Evolutionary conservation across 1,284 basidiomycete species (phyloP).

Genomic region (Ceratobasidium sp.): DNA sequence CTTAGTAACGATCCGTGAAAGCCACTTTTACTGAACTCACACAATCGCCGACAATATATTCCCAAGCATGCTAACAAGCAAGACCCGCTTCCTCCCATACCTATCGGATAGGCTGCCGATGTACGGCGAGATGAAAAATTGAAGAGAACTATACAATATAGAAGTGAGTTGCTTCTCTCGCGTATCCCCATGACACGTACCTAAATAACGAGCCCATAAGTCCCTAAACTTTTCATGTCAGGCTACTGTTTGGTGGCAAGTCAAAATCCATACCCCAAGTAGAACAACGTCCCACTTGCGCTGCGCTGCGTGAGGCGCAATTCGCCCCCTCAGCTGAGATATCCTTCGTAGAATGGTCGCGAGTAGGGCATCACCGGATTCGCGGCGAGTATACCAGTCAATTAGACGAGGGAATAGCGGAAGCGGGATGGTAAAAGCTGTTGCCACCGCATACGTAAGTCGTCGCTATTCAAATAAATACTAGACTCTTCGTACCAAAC

Average conservation of each 20-base stretch:
- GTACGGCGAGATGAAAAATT: slow-evolving; percentile 86
- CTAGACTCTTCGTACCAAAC: slow-evolving; percentile 66
- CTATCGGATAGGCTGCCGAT: slow-evolving; percentile 87
- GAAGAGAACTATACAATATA: slow-evolving; percentile 73
- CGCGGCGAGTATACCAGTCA: slow-evolving; percentile 80
- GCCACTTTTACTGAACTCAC: slow-evolving; percentile 62
- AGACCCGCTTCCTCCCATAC: slow-evolving; percentile 84
- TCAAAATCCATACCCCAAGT: slow-evolving; percentile 63
- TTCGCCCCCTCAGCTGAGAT: slow-evolving; percentile 9
- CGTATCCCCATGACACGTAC: slow-evolving; percentile 62
- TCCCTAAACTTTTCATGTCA: slow-evolving; percentile 64
- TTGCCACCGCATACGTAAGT: slow-evolving; percentile 9
- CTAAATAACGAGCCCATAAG: slow-evolving; percentile 92
- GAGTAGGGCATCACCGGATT: slow-evolving; percentile 51
- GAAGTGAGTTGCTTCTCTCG: not conserved
- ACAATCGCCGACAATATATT: slow-evolving; percentile 87
- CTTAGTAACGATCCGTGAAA: slow-evolving; percentile 24
- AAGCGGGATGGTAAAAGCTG: slow-evolving; percentile 94
- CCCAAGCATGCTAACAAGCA: slow-evolving; percentile 89
- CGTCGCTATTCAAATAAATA: slow-evolving; percentile 18
- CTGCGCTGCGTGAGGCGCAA: slow-evolving; percentile 66
- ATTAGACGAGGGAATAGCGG: slow-evolving; percentile 90
- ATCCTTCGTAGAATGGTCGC: slow-evolving; percentile 15
- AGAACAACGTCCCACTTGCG: slow-evolving; percentile 84
- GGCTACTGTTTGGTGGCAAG: slow-evolving; percentile 43